These are phyloP conservation scores for Hemileia vastatrix DNA, from an alignment of 1,284 basidiomycete species.

Conservation along the genomic window DNA sequence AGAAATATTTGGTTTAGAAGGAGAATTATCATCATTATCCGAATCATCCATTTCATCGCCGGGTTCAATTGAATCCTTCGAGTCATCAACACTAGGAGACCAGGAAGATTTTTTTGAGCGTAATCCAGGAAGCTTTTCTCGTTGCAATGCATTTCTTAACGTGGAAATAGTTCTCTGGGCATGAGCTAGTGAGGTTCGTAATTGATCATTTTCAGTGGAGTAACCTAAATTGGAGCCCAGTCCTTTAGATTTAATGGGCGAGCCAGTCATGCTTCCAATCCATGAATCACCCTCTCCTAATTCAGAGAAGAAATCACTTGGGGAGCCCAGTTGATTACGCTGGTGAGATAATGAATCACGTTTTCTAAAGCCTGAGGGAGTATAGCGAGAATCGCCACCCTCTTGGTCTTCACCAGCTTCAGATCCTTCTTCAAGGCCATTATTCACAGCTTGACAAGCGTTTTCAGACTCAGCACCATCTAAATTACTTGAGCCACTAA, in stretches of 20 bases:
- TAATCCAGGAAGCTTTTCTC: constrained; percentile 59
- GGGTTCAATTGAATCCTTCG: constrained; percentile 26
- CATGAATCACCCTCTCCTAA: neutral
- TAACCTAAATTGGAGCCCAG: constrained; percentile 16
- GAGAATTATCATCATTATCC: constrained; percentile 18
- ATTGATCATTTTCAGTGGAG: constrained; percentile 20
- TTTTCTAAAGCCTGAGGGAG: too few species aligned
- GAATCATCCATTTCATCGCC: constrained; percentile 24
- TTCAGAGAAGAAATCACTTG: constrained; percentile 1
- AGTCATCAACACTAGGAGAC: constrained; percentile 16
- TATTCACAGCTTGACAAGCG: too few species aligned
- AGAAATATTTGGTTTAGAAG: constrained; percentile 12
- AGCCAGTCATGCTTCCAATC: too few species aligned
- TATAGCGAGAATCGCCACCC: too few species aligned
- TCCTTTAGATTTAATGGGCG: constrained; percentile 5
- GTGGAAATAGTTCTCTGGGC: constrained; percentile 52
- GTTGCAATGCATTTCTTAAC: constrained; percentile 61
- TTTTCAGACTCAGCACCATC: neutral
- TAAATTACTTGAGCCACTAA: neutral
- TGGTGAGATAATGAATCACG: too few species aligned
- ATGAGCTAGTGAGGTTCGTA: constrained; percentile 20
- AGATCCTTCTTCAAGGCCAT: constrained; percentile 24
- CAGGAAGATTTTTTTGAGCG: constrained; percentile 16
- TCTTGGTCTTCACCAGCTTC: constrained; percentile 12
- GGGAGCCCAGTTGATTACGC: constrained; percentile 10